Evolutionary conservation across 768 basidiomycete species (phyloP).

Genomic region (Leccinum sublutescens): DNA sequence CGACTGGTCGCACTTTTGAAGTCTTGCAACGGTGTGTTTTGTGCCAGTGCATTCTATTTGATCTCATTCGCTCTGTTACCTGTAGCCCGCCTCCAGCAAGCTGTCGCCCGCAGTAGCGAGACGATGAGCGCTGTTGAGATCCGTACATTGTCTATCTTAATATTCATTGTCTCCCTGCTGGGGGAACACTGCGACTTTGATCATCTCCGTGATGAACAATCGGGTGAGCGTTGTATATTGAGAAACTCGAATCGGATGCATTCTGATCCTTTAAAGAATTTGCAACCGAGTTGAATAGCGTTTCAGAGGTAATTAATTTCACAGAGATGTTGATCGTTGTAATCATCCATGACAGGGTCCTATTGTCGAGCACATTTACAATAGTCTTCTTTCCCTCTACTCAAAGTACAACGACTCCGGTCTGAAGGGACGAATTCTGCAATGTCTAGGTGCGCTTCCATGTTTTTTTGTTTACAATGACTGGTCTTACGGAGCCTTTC

Average conservation of each 20-base stretch:
- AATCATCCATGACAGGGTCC: constrained; percentile 44
- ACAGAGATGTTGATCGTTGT: neutral
- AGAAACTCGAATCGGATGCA: neutral
- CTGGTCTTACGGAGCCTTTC: neutral
- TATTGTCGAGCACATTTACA: constrained; percentile 82
- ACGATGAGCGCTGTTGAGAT: constrained; percentile 48
- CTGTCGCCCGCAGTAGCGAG: constrained; percentile 42
- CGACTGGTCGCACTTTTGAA: constrained; percentile 77
- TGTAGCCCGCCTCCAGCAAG: constrained; percentile 63
- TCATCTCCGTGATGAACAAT: constrained; percentile 56
- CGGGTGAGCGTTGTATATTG: constrained; percentile 42
- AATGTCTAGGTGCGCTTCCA: constrained; percentile 70
- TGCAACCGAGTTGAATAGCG: constrained; percentile 51
- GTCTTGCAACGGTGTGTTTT: constrained; percentile 60
- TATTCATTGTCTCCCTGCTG: constrained; percentile 82
- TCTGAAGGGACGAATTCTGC: constrained; percentile 70
- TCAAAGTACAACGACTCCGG: constrained; percentile 57
- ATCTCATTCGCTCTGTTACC: constrained; percentile 11
- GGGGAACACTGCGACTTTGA: constrained; percentile 92
- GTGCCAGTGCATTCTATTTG: neutral
- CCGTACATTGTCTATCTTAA: constrained; percentile 62
- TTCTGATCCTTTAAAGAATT: constrained; percentile 41
- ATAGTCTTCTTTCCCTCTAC: constrained; percentile 68
- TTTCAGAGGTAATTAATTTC: constrained; percentile 47
- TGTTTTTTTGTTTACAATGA: neutral